phyloP scores from a whole-genome alignment of 2,329 filamentous ascomycete species.

The Cordyceps farinosa region DNA sequence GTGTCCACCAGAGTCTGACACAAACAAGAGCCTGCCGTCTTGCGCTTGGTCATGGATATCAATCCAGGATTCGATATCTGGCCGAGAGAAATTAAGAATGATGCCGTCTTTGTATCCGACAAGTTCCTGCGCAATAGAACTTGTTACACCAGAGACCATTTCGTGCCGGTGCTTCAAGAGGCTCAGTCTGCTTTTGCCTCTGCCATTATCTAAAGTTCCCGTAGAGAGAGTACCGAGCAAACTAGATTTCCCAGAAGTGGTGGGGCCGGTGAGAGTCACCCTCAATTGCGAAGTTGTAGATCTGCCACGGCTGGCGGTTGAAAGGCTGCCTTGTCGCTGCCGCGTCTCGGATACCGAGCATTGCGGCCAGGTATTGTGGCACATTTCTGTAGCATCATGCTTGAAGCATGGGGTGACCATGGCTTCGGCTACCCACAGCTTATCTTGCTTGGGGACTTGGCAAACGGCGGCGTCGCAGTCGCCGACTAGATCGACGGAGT shows the following conservation, averaged over 20 bases:
- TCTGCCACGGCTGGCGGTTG: slow-evolving; percentile 39
- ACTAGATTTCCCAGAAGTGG: slow-evolving; percentile 88
- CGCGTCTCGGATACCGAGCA: neutral
- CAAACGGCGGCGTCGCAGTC: slow-evolving; percentile 24
- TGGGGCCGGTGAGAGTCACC: slow-evolving; percentile 83
- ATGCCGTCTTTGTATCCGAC: slow-evolving; percentile 68
- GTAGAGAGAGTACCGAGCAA: slow-evolving; percentile 85
- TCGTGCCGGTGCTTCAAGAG: slow-evolving; percentile 92
- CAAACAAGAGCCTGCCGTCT: slow-evolving; percentile 73
- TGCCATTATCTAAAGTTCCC: slow-evolving; percentile 83
- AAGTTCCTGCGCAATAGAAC: slow-evolving; percentile 89
- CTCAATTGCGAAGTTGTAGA: slow-evolving; percentile 72
- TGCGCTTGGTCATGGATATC: slow-evolving; percentile 83
- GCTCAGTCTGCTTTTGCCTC: slow-evolving; percentile 83
- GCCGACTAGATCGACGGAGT: slow-evolving; percentile 35
- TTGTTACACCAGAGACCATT: slow-evolving; percentile 85
- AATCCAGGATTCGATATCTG: slow-evolving; percentile 87
- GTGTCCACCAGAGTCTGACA: slow-evolving; percentile 90
- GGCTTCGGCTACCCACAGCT: slow-evolving; percentile 85
- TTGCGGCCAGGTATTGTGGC: neutral
- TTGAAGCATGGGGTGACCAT: slow-evolving; percentile 73
- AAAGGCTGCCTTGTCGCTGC: slow-evolving; percentile 11
- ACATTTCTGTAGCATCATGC: slow-evolving; percentile 19
- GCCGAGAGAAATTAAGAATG: slow-evolving; percentile 80
- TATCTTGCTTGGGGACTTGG: slow-evolving; percentile 38